Evolutionary conservation across 1,284 basidiomycete genomes (phyloP), one percentile per base, ranked within the genome.

Genomic region (Volvariella surrecta): DNA sequence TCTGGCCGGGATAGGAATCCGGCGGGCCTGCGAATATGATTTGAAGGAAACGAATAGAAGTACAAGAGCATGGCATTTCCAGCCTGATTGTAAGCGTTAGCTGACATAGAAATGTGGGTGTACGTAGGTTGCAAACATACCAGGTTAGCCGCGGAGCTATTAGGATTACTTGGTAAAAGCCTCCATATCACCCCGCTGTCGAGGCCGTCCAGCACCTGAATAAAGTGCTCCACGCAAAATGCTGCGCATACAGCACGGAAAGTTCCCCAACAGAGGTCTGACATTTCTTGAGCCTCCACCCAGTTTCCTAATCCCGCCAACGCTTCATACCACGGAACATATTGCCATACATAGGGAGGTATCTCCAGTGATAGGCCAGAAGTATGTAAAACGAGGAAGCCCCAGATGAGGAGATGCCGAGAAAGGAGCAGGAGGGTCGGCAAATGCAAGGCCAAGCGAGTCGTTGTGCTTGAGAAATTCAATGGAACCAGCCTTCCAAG

Each of bases 51-150:
- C 0, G 81, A 76, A 60, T 85, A 86, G 6, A 84, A 71, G 50
- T 86, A 79, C 13, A 87, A 59, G 32, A 83, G 65, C 58, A 86
- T 85, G 0, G 82, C 75, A 52, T 86, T 19, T 28, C 81, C 80
- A 50, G 84, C 75, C 83, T 86, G 45, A 2, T 31, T 17, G 16
- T n/a, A 17, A 37, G 30, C n/a, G n/a, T 32, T 19, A 32, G 43
- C 41, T 21, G 32, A 34, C 30, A 22, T 39, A 37, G 18, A 28
- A 22, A 20, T 39, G n/a, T 49, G 16, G 16, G 32, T 24, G 13
- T 40, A 22, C 38, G 21, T 22, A 42, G 16, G 38, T 41, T 45
- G 32, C 42, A 47, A 45, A 62, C 74, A 40, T 51, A 85, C 82
- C 52, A 85, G 54, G 51, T 82, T 82, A 58, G 82, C 82, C 0